Percentiles rank a stretch among this genome's conserved stretches.
Evolutionary conservation across 2,329 filamentous ascomycete genomes (phyloP).

Genomic region (Colletotrichum graminicola): DNA sequence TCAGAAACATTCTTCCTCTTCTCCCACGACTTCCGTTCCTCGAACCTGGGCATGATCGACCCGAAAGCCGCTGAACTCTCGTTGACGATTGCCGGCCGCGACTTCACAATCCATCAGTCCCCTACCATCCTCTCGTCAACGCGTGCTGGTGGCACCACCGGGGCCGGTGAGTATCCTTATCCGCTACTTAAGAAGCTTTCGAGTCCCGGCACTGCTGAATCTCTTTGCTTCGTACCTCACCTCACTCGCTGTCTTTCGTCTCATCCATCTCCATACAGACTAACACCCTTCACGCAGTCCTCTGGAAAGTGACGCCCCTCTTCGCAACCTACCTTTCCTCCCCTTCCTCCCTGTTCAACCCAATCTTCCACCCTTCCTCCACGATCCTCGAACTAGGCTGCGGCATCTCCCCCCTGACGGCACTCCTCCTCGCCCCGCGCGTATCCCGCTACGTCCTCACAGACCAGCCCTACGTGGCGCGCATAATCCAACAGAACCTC

Average conservation of each 20-base stretch:
- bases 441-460: conserved; percentile 81
- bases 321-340: conserved; percentile 84
- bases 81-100: conserved; percentile 74
- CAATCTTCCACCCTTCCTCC: conserved; percentile 66
- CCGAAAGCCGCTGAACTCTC: conserved; percentile 74
- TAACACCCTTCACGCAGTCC: conserved; percentile 62
- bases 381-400: conserved; percentile 86
- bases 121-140: conserved; percentile 84
- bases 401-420: conserved; percentile 86
- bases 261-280: conserved; percentile 4
- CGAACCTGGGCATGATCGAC: conserved; percentile 88
- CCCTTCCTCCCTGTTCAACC: conserved; percentile 69
- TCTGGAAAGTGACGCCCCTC: conserved; percentile 91
- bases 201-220: not conserved
- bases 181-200: not conserved
- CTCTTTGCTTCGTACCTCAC: not conserved
- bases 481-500: conserved; percentile 82
- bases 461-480: conserved; percentile 88
- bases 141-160: conserved; percentile 71
- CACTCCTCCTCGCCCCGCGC: conserved; percentile 72
- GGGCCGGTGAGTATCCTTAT: conserved; percentile 57
- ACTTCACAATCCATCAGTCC: conserved; percentile 85
- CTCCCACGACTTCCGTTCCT: conserved; percentile 78
- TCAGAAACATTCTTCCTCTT: conserved; percentile 91
- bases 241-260: conserved; percentile 22